These are phyloP conservation scores for Rhododendron kiyosumense DNA, from an alignment of 148 eudicot genomes.

Conservation along the genomic window DNA sequence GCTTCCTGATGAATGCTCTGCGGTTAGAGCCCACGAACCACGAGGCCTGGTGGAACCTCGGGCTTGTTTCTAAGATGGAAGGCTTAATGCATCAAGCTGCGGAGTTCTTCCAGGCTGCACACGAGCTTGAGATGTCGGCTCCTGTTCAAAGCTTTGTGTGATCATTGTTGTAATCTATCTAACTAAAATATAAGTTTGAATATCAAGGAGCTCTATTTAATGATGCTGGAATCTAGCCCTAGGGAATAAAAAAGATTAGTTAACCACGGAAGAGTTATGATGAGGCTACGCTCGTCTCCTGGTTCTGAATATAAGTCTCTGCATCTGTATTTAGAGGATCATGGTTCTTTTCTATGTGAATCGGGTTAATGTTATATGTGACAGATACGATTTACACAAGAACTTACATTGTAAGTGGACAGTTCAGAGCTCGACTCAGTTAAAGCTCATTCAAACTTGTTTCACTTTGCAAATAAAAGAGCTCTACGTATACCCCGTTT, in stretches of 20 bases:
- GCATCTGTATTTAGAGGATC: not conserved
- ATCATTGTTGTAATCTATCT: not conserved
- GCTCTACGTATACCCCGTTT: not conserved
- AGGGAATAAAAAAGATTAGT: not conserved
- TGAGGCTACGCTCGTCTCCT: not conserved
- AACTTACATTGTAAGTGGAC: not conserved
- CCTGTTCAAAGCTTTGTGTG: constrained; percentile 47
- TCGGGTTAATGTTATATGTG: not conserved
- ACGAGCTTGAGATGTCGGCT: constrained; percentile 73
- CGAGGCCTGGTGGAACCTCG: constrained; percentile 75
- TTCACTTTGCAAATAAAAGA: not conserved
- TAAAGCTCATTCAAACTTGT: not conserved
- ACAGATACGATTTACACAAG: not conserved
- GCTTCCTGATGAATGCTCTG: constrained; percentile 73
- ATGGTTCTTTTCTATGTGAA: not conserved
- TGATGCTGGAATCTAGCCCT: not conserved
- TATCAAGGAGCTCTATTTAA: not conserved
- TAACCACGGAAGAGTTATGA: not conserved
- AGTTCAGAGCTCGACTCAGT: no score
- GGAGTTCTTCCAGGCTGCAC: constrained; percentile 88
- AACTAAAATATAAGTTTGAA: not conserved
- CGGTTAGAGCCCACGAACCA: constrained; percentile 72
- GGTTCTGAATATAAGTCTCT: not conserved
- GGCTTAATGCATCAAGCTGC: constrained; percentile 73
- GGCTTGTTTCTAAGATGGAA: constrained; percentile 63